Conservation (phyloP, 306 rosid genomes). For the Cotoneaster glaucophyllus region DNA sequence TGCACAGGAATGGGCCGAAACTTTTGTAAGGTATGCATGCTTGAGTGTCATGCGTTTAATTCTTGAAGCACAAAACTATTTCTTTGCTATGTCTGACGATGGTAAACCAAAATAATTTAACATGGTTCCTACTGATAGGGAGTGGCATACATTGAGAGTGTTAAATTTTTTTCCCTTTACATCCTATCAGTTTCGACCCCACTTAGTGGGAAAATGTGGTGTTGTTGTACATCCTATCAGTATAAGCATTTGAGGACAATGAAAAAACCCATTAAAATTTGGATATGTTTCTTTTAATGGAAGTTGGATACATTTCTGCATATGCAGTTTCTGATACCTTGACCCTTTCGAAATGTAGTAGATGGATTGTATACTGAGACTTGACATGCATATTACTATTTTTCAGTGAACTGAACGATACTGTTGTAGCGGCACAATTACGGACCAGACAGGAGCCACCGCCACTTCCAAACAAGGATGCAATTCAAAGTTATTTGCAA, state of each 20-base stretch:
- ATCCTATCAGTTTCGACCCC: too few species aligned
- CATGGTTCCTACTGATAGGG: neutral
- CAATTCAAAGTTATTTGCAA: conserved; percentile 48
- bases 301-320: neutral
- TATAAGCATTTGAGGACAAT: neutral
- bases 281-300: neutral
- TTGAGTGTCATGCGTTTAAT: neutral
- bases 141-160: neutral
- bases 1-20: conserved; percentile 99
- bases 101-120: neutral
- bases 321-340: neutral
- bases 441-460: conserved; percentile 51
- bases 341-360: neutral
- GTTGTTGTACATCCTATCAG: neutral
- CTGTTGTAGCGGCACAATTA: conserved; percentile 56
- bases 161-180: neutral
- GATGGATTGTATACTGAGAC: conserved; percentile 8
- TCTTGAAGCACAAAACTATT: neutral
- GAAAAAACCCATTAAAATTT: neutral
- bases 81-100: neutral
- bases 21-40: conserved; percentile 71
- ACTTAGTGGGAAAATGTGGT: too few species aligned
- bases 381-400: conserved; percentile 19
- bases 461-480: conserved; percentile 42
- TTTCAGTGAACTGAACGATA: conserved; percentile 81